Evolutionary conservation across 1,284 basidiomycete species (phyloP).

Genomic region (Trametes polyzona): DNA sequence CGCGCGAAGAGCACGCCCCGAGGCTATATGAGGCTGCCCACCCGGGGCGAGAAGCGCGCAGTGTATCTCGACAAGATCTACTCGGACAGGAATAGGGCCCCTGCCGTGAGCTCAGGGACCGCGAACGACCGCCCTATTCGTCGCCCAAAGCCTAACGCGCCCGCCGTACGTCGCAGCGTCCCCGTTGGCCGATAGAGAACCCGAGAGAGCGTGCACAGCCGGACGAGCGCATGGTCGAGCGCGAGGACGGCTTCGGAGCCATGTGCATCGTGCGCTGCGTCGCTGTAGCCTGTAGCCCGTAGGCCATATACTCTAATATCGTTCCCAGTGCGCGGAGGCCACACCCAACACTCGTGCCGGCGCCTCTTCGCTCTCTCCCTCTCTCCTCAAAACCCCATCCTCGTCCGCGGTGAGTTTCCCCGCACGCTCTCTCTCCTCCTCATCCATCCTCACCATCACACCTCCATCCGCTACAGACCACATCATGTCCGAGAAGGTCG

Average conservation of each 20-base stretch:
- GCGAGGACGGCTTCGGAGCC: neutral
- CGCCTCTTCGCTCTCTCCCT: neutral
- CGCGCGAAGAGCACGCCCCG: neutral
- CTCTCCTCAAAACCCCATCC: neutral
- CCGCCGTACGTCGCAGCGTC: neutral
- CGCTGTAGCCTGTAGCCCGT: no score
- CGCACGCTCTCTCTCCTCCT: neutral
- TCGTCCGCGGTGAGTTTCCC: neutral
- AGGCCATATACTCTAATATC: no score
- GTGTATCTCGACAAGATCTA: neutral
- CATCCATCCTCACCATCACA: neutral
- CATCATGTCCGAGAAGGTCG: slow-evolving; percentile 66
- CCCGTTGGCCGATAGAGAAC: neutral
- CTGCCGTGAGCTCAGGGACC: neutral
- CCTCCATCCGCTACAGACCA: neutral
- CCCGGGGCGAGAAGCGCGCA: neutral
- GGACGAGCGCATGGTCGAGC: neutral
- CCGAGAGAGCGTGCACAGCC: neutral
- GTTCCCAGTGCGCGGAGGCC: no score
- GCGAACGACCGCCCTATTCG: neutral
- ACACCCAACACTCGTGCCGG: neutral
- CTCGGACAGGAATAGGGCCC: neutral
- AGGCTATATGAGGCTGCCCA: neutral
- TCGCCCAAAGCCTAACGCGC: neutral
- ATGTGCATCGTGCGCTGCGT: no score